These are phyloP conservation scores for Rhizopus microsporus DNA, from an alignment of 371 early-diverging fungal species.

Conservation along the genomic window DNA sequence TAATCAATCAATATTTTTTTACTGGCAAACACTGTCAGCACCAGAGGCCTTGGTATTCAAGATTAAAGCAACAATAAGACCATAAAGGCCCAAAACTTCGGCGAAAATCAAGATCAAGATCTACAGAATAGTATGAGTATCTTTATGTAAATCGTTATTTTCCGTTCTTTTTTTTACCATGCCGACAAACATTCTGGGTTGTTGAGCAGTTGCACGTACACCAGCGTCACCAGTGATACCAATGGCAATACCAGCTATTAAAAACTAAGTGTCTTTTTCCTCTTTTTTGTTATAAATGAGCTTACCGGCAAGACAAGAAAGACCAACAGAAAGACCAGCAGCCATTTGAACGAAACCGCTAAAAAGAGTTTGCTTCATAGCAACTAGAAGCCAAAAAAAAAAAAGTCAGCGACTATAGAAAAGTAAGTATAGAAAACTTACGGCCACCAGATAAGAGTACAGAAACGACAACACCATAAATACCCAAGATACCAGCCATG, in stretches of 20 bases:
- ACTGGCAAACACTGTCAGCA: constrained; percentile 37
- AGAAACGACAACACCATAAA: constrained; percentile 94
- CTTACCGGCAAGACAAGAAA: constrained; percentile 80
- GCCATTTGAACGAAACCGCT: constrained; percentile 92
- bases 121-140: constrained; percentile 23
- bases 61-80: constrained; percentile 95
- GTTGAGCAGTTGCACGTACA: constrained; percentile 91
- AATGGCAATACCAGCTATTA: constrained; percentile 93
- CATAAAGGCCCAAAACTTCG: constrained; percentile 95
- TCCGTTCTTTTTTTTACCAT: constrained; percentile 52
- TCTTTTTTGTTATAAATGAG: neutral
- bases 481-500: constrained; percentile 98
- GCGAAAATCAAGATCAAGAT: constrained; percentile 97
- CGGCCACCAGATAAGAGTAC: constrained; percentile 87
- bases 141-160: neutral
- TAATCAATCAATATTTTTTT: constrained; percentile 8
- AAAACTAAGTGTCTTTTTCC: neutral
- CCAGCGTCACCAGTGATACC: constrained; percentile 97
- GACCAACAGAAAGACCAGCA: constrained; percentile 92
- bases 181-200: constrained; percentile 93
- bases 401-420: neutral
- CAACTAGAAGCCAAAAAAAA: constrained; percentile 38
- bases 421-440: constrained; percentile 45
- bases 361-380: constrained; percentile 55
- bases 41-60: constrained; percentile 85